A percentile compares a stretch with the other conserved stretches of the same genome.
Evolutionary conservation across 2,329 filamentous ascomycete species (phyloP).

Genomic region (Fusarium pilosicola): DNA sequence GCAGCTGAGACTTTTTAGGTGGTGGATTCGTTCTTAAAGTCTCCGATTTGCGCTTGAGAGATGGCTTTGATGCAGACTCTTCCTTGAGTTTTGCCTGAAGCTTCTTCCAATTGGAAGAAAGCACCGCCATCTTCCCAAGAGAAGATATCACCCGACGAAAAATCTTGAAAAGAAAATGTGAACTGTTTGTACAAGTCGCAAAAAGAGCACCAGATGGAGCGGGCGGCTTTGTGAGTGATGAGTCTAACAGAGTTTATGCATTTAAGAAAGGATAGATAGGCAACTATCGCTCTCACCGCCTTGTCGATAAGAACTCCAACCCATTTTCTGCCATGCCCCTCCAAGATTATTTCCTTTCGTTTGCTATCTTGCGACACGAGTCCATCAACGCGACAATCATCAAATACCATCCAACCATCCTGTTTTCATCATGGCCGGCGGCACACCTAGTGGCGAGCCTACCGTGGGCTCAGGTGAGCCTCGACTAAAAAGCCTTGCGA

Average conservation of each 20-base stretch:
- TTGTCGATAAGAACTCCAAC: constrained; percentile 35
- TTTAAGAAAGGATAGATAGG: constrained; percentile 37
- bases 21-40: constrained; percentile 40
- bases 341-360: constrained; percentile 32
- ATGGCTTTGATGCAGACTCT: constrained; percentile 52
- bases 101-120: constrained; percentile 82
- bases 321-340: constrained; percentile 45
- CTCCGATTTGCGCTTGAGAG: constrained; percentile 56
- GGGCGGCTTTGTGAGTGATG: constrained; percentile 9
- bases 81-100: constrained; percentile 71
- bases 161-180: not conserved
- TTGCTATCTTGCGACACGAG: constrained; percentile 16
- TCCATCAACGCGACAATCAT: constrained; percentile 39
- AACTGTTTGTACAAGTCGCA: constrained; percentile 8
- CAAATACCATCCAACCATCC: constrained; percentile 25
- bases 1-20: constrained; percentile 46
- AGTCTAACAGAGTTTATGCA: constrained; percentile 37
- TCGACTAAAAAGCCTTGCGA: constrained; percentile 81
- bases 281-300: constrained; percentile 36
- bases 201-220: constrained; percentile 5
- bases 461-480: constrained; percentile 67
- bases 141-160: not conserved
- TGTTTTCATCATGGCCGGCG: constrained; percentile 63
- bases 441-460: constrained; percentile 60
- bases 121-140: constrained; percentile 50